Evolutionary conservation across 139 green algal genomes (phyloP).

Genomic region (Chlamydomonas applanata): DNA sequence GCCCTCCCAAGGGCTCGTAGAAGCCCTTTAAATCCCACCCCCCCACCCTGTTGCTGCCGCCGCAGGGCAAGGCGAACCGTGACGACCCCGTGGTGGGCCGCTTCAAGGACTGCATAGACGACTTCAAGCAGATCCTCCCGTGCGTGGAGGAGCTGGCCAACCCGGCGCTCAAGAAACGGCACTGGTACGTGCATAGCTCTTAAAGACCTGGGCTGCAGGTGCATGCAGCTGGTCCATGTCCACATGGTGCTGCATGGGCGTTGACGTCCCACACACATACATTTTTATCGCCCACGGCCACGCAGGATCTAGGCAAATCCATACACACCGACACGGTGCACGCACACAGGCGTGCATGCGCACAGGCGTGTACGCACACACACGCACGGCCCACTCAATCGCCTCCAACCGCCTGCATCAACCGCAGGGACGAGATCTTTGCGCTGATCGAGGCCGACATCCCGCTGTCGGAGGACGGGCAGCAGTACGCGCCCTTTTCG

Average conservation of each 20-base stretch:
- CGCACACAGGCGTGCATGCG: no score
- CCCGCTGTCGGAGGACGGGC: slow-evolving; percentile 33
- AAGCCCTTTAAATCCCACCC: no score
- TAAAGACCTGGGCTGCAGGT: neutral
- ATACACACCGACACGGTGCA: no score
- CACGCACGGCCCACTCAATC: no score
- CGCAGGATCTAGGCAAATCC: no score
- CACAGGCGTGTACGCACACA: no score
- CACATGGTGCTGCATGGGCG: no score
- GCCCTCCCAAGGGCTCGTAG: no score
- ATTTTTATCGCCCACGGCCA: no score
- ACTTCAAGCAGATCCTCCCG: slow-evolving; percentile 70
- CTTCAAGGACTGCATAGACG: slow-evolving; percentile 71
- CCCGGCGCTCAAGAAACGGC: slow-evolving; percentile 64
- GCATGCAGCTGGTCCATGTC: neutral
- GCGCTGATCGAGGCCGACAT: slow-evolving; percentile 52
- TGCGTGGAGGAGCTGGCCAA: slow-evolving; percentile 67
- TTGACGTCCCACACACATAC: no score
- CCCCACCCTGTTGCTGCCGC: no score
- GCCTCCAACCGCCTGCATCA: no score
- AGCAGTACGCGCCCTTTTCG: slow-evolving; percentile 52
- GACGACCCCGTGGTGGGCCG: slow-evolving; percentile 49
- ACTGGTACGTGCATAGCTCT: slow-evolving; percentile 31
- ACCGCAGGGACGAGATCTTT: slow-evolving; percentile 53
- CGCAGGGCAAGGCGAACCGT: slow-evolving; percentile 3